These are phyloP conservation scores for Ogataea neopini DNA, from an alignment of 805 yeast genomes.

Conservation along the genomic window DNA sequence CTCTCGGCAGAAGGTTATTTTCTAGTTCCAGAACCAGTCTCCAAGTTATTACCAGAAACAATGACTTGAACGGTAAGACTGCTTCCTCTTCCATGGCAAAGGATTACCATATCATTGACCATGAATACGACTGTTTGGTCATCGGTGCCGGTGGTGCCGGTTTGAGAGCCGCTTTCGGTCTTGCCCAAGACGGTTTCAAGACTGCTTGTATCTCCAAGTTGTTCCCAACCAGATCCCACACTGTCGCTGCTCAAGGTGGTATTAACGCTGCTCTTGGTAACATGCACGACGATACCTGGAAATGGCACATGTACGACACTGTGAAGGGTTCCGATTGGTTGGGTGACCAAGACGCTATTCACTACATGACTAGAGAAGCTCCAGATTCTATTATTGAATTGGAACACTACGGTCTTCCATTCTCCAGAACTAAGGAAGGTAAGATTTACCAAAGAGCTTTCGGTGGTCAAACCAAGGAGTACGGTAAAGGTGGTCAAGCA, in stretches of 20 bases:
- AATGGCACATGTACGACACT: slow-evolving; percentile 99
- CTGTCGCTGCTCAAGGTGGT: slow-evolving; percentile 99
- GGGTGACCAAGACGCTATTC: slow-evolving; percentile 99
- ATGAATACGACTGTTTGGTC: slow-evolving; percentile 96
- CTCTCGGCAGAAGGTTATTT: slow-evolving; percentile 29
- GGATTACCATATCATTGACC: slow-evolving; percentile 92
- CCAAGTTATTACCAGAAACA: slow-evolving; percentile 40
- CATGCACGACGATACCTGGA: slow-evolving; percentile 99
- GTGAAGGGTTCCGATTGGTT: slow-evolving; percentile 99
- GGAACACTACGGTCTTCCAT: slow-evolving; percentile 98
- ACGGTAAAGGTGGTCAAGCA: slow-evolving; percentile 98
- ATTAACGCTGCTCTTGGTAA: slow-evolving; percentile 98
- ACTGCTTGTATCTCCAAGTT: slow-evolving; percentile 96
- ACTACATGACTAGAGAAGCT: slow-evolving; percentile 98
- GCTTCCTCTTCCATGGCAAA: slow-evolving; percentile 57
- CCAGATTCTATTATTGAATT: slow-evolving; percentile 93
- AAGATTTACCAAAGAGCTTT: slow-evolving; percentile 98
- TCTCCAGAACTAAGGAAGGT: slow-evolving; percentile 95
- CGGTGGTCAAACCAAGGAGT: slow-evolving; percentile 95
- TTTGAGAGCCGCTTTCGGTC: slow-evolving; percentile 95
- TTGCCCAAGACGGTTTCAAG: slow-evolving; percentile 95
- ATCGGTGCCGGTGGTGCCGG: slow-evolving; percentile 99
- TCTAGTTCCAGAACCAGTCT: slow-evolving; percentile 28
- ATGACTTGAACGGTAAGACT: slow-evolving; percentile 46
- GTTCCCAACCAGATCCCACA: slow-evolving; percentile 97